These are phyloP conservation scores for Alternaria dauci DNA, from an alignment of 2,329 filamentous ascomycete genomes.

Conservation along the genomic window DNA sequence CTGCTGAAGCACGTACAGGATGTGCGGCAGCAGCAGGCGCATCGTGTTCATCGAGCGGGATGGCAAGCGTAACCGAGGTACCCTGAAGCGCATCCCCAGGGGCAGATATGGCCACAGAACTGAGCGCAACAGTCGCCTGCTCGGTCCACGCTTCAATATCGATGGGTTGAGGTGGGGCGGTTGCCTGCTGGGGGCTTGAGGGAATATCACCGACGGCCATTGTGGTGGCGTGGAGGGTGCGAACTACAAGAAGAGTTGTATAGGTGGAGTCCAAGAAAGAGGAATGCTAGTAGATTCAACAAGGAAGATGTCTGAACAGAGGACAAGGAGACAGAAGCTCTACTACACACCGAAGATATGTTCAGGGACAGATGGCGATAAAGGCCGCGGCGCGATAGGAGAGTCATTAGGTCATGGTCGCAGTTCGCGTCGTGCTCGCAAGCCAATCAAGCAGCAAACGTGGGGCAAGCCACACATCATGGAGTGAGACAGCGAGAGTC, in stretches of 20 bases:
- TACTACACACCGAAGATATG: constrained; percentile 13
- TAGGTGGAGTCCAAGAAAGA: not conserved
- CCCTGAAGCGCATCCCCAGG: constrained; percentile 53
- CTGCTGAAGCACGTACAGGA: constrained; percentile 39
- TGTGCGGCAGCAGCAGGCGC: constrained; percentile 33
- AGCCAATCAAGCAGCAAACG: constrained; percentile 40
- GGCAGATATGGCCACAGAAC: constrained; percentile 51
- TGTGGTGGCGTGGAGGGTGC: constrained; percentile 26
- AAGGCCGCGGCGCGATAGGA: constrained; percentile 27
- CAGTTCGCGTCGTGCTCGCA: constrained; percentile 28
- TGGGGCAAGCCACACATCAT: constrained; percentile 24
- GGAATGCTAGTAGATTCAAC: not conserved
- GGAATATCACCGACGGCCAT: constrained; percentile 48
- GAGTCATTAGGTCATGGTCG: constrained; percentile 29
- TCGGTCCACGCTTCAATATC: constrained; percentile 60
- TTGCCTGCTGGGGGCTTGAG: constrained; percentile 28
- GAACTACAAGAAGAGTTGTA: not conserved
- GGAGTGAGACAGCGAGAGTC: constrained; percentile 19
- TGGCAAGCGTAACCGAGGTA: constrained; percentile 71
- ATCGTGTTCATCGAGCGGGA: constrained; percentile 73
- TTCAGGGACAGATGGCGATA: constrained; percentile 27
- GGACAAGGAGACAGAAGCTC: not conserved
- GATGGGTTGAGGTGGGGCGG: constrained; percentile 39
- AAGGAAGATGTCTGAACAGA: not conserved
- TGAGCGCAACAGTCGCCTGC: constrained; percentile 55